Conservation (phyloP, 2,329 filamentous ascomycete species). For the Monilinia vaccinii-corymbosi region DNA sequence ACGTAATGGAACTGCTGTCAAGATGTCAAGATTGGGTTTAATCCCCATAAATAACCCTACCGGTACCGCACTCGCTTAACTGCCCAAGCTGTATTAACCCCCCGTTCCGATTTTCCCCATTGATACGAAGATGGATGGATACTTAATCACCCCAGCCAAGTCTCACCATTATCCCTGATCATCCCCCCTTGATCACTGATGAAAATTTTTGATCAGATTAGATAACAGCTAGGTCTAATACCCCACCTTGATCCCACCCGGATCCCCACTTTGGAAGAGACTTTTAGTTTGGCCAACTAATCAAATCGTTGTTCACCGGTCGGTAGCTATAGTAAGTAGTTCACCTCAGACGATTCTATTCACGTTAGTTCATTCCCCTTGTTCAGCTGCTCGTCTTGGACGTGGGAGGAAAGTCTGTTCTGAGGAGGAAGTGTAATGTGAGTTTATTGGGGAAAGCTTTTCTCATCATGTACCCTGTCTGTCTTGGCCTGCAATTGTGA, state of each 20-base stretch:
- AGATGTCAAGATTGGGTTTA: neutral
- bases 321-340: too few relatives aligned
- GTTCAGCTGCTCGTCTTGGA: neutral
- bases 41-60: neutral
- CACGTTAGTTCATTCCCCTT: neutral
- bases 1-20: neutral
- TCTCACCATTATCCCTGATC: neutral
- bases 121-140: neutral
- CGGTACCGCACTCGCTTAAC: too few relatives aligned
- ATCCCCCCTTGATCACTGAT: neutral
- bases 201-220: slow-evolving; percentile 8
- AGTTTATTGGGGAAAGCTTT: neutral
- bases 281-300: slow-evolving; percentile 3
- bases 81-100: neutral
- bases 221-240: neutral
- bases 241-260: neutral
- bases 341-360: neutral
- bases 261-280: neutral
- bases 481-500: neutral
- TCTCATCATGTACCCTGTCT: neutral
- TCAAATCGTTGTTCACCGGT: neutral
- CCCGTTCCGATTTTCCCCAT: neutral
- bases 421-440: neutral
- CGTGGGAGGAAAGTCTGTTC: neutral
- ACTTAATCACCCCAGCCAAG: too few relatives aligned